Evolutionary conservation across 352 stramenopile genomes (phyloP).

Genomic region (Pythium aristosporum): DNA sequence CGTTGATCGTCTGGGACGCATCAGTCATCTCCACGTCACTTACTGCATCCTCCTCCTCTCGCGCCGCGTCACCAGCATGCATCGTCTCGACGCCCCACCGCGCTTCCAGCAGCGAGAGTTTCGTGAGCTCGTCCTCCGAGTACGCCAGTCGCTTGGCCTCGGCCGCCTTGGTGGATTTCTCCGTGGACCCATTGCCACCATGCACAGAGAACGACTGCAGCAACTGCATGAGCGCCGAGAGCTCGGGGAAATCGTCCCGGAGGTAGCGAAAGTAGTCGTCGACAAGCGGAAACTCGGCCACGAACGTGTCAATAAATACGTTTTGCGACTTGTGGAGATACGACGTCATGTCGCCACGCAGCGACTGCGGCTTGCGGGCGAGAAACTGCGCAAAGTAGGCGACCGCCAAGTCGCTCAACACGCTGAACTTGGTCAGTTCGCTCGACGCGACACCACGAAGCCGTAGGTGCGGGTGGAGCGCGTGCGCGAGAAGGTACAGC

Average conservation of each 20-base stretch:
- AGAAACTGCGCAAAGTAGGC: conserved; percentile 58
- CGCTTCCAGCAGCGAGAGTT: conserved; percentile 31
- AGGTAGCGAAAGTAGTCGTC: conserved; percentile 73
- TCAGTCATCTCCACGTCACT: conserved; percentile 7
- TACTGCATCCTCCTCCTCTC: background rate
- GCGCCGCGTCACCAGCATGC: background rate
- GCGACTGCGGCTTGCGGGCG: conserved; percentile 35
- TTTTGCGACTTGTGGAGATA: conserved; percentile 60
- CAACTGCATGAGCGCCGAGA: conserved; percentile 68
- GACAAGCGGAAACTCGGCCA: conserved; percentile 55
- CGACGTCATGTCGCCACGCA: conserved; percentile 65
- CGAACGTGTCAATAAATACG: conserved; percentile 46
- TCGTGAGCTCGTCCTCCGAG: conserved; percentile 29
- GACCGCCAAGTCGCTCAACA: conserved; percentile 57
- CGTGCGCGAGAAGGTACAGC: conserved; percentile 61
- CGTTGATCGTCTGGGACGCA: background rate
- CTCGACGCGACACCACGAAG: conserved; percentile 38
- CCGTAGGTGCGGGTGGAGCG: conserved; percentile 53
- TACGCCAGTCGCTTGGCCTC: conserved; percentile 8
- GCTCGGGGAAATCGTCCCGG: conserved; percentile 52
- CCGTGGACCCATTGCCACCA: background rate
- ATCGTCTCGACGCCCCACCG: conserved; percentile 23
- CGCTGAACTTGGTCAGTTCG: conserved; percentile 55
- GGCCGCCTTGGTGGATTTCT: background rate
- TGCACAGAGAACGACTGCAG: conserved; percentile 47